Percentiles rank a stretch among this genome's conserved stretches.
phyloP scores from a whole-genome alignment of 2,329 filamentous ascomycete genomes.

The Penicillium verrucosum region DNA sequence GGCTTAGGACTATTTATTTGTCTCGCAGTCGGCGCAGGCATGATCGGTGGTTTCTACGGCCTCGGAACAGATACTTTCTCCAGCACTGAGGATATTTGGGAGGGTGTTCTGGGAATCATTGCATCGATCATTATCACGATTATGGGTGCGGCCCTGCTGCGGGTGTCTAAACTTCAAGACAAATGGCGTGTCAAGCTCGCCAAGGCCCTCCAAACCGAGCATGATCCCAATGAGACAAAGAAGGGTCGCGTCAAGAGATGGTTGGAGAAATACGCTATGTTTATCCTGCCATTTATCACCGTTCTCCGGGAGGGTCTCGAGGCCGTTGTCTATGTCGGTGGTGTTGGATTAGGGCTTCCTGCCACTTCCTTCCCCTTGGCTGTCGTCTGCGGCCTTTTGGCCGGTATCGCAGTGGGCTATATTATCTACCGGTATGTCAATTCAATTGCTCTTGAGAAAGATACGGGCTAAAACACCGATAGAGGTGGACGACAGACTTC shows the following conservation, averaged over 20 bases:
- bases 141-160: slow-evolving; percentile 75
- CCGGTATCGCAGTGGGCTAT: slow-evolving; percentile 66
- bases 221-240: slow-evolving; percentile 37
- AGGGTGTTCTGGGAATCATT: slow-evolving; percentile 72
- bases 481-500: slow-evolving; percentile 62
- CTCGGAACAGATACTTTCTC: slow-evolving; percentile 67
- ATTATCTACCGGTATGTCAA: slow-evolving; percentile 69
- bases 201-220: slow-evolving; percentile 55
- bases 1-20: slow-evolving; percentile 62
- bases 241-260: slow-evolving; percentile 58
- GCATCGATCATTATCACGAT: slow-evolving; percentile 77
- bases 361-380: slow-evolving; percentile 75
- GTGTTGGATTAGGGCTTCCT: slow-evolving; percentile 73
- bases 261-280: slow-evolving; percentile 79
- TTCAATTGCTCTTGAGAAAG: not conserved
- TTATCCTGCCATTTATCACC: slow-evolving; percentile 79
- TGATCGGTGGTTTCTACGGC: slow-evolving; percentile 72
- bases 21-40: slow-evolving; percentile 60
- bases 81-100: slow-evolving; percentile 71
- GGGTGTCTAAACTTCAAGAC: slow-evolving; percentile 77
- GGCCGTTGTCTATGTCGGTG: slow-evolving; percentile 80
- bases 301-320: slow-evolving; percentile 85
- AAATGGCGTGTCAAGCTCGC: slow-evolving; percentile 83
- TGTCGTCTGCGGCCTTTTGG: slow-evolving; percentile 67
- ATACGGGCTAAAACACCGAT: not conserved